These are phyloP conservation scores for Ophiostoma himal-ulmi DNA, from an alignment of 2,329 filamentous ascomycete species.

Conservation along the genomic window DNA sequence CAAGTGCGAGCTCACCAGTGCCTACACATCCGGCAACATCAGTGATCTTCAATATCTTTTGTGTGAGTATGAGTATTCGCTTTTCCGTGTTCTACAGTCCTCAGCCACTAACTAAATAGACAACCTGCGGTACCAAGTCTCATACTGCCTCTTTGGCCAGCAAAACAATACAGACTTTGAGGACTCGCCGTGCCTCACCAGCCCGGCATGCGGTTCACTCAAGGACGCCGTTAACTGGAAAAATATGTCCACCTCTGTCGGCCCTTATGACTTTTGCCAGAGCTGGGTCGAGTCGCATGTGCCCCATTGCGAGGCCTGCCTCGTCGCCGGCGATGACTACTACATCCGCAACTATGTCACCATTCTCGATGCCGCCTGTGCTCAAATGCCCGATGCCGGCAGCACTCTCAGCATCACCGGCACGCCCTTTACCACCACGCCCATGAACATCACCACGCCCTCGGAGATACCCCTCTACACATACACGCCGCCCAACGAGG, in stretches of 20 bases:
- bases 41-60: slow-evolving; percentile 43
- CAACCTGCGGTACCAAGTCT: slow-evolving; percentile 45
- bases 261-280: slow-evolving; percentile 1
- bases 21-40: slow-evolving; percentile 36
- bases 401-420: slow-evolving; percentile 38
- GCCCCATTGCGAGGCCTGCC: slow-evolving; percentile 45
- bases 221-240: slow-evolving; percentile 43
- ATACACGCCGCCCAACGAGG: slow-evolving; percentile 40
- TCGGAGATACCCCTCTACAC: slow-evolving; percentile 37
- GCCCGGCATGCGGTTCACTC: slow-evolving; percentile 36
- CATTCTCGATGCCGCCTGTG: slow-evolving; percentile 44
- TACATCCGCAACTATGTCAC: slow-evolving; percentile 46
- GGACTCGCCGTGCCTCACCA: slow-evolving; percentile 31
- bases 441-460: slow-evolving; percentile 47
- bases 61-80: slow-evolving; percentile 25
- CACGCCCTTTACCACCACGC: slow-evolving; percentile 37
- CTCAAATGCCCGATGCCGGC: slow-evolving; percentile 40
- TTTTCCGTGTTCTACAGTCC: too few relatives aligned
- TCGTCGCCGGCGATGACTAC: slow-evolving; percentile 41
- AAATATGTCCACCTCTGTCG: slow-evolving; percentile 38
- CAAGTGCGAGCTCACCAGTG: slow-evolving; percentile 43
- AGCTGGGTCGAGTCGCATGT: slow-evolving; percentile 31
- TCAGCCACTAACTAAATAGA: slow-evolving; percentile 27
- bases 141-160: slow-evolving; percentile 43
- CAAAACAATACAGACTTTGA: slow-evolving; percentile 36